phyloP scores from a whole-genome alignment of 345 rosid genomes.

The Carallia pectinifolia region DNA sequence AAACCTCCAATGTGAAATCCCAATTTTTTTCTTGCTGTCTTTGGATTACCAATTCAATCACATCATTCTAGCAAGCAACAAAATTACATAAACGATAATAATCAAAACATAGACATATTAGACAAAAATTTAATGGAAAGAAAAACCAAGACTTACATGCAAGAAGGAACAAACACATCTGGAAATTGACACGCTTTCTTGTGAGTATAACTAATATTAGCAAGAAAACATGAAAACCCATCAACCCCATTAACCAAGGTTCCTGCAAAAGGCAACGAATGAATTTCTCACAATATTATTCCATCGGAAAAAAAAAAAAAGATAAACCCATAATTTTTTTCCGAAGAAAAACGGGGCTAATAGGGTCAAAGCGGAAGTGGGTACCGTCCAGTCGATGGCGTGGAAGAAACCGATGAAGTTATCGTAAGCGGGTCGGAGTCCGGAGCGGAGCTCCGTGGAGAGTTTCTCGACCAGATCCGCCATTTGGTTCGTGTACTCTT shows the following conservation, averaged over 20 bases:
- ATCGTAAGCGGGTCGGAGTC: constrained; percentile 70
- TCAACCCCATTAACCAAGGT: constrained; percentile 69
- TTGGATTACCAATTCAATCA: too few relatives aligned
- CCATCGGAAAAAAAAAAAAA: too few relatives aligned
- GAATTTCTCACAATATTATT: too few relatives aligned
- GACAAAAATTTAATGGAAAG: not conserved
- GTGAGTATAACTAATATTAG: constrained; percentile 49
- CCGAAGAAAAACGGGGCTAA: not conserved
- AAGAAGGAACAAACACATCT: constrained; percentile 75
- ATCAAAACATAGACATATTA: not conserved
- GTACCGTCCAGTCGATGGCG: constrained; percentile 93
- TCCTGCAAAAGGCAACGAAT: constrained; percentile 43
- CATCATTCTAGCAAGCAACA: too few relatives aligned
- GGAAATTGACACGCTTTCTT: constrained; percentile 71
- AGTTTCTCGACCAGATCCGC: constrained; percentile 81
- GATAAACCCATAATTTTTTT: not conserved
- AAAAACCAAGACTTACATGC: constrained; percentile 51
- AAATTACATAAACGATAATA: not conserved
- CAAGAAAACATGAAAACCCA: constrained; percentile 59
- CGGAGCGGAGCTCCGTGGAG: constrained; percentile 74
- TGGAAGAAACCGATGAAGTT: constrained; percentile 80
- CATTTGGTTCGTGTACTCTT: constrained; percentile 72
- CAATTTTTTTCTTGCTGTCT: too few relatives aligned
- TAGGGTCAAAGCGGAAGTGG: not conserved
- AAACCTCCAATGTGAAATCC: too few relatives aligned